These are phyloP conservation scores for Penicillium lagena DNA, from an alignment of 495 filamentous ascomycete genomes.

Conservation along the genomic window DNA sequence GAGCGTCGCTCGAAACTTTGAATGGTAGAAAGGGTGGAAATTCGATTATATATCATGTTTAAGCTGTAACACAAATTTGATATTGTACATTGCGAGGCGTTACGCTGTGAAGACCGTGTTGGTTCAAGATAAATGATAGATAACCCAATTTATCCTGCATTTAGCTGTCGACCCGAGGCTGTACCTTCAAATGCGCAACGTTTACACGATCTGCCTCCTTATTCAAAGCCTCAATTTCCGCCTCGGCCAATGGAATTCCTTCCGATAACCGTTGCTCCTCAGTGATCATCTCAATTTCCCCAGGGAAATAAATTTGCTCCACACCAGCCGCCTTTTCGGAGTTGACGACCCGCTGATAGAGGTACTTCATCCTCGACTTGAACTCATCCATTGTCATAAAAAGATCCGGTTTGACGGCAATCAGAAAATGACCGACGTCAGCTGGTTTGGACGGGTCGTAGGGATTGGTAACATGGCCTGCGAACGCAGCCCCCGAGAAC, in stretches of 20 bases:
- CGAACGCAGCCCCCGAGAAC: conserved; percentile 63
- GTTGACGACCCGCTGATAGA: conserved; percentile 58
- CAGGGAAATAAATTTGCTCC: conserved; percentile 73
- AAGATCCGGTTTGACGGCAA: conserved; percentile 70
- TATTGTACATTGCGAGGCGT: too few relatives aligned
- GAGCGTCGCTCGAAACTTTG: too few relatives aligned
- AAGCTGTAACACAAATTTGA: too few relatives aligned
- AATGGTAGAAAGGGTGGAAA: too few relatives aligned
- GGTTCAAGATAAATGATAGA: too few relatives aligned
- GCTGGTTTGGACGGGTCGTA: conserved; percentile 63
- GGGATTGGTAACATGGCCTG: conserved; percentile 62
- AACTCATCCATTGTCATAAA: conserved; percentile 69
- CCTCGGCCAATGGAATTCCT: conserved; percentile 61
- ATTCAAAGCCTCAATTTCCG: conserved; percentile 62
- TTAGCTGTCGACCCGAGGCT: background rate
- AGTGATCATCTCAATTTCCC: conserved; percentile 64
- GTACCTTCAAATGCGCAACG: conserved; percentile 20
- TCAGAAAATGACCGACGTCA: conserved; percentile 70
- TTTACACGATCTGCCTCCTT: conserved; percentile 56
- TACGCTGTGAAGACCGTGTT: too few relatives aligned
- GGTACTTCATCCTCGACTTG: conserved; percentile 59
- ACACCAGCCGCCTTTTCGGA: conserved; percentile 62
- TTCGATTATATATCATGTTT: too few relatives aligned
- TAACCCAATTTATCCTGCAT: too few relatives aligned
- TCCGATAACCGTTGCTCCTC: conserved; percentile 46